Base-by-base conservation (phyloP, 495 filamentous ascomycete genomes). In the Hyaloscypha variabilis region DNA sequence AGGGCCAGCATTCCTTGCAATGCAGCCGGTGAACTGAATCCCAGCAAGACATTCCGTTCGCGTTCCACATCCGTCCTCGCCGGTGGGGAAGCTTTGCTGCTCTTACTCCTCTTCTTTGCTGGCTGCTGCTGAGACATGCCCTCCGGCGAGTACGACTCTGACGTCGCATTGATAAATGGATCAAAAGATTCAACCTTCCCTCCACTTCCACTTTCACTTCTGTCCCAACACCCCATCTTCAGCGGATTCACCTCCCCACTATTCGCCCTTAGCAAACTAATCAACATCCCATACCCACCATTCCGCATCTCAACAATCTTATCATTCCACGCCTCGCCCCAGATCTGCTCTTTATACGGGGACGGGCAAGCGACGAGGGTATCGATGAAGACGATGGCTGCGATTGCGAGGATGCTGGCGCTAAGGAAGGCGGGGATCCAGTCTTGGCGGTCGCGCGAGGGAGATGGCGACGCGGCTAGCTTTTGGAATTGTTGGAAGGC, bases 341-440 rank as follows among this genome's bases (percentile, higher is more conserved):
- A 57, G 11, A 57, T 57, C n/a, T 57, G 54, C 30, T 57, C 54
- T 28, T 31, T 57, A 28, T 57, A 57, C 23, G 54, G 54, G 1
- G 54, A 57, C 19, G 54, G 54, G 17, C 54, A 57, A 19, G 26
- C 54, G 19, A 57, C 30, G 2, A 57, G 5, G 8, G 34, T 57
- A n/a, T 57, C 54, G 8, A 57, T 25, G 54, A 57, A 57, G 28
- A 57, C 19, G 24, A 57, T 57, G 6, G 54, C 54, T 6, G 54
- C 30, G 54, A 57, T 28, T 8, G 54, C 26, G 11, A 57, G 19
- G 21, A 57, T 30, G 26, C 25, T 30, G 6, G 54, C 54, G 17
- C 54, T 57, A n/a, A 57, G 54, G 24, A 57, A 57, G 54, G 54
- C 54, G 8, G 54, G 54, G 54, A 57, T 30, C 54, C 54, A 57